These are phyloP conservation scores for Aspergillus brunneoviolaceus DNA, from an alignment of 2,329 filamentous ascomycete species.

Conservation along the genomic window DNA sequence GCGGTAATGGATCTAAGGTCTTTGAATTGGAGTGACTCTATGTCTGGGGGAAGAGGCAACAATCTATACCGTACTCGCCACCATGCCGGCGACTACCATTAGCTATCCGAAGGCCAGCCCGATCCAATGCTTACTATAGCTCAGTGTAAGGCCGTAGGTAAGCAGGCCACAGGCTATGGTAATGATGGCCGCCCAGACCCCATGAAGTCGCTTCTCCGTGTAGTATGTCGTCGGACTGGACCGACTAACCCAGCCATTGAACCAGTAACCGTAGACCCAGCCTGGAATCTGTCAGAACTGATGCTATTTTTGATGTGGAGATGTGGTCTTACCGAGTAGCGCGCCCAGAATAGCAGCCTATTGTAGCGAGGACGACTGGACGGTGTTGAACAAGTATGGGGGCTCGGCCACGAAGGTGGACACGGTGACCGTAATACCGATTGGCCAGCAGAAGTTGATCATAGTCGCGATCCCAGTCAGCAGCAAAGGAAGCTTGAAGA, in stretches of 20 bases:
- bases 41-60: not conserved
- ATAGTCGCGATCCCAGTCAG: conserved; percentile 34
- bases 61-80: conserved; percentile 36
- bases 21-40: not conserved
- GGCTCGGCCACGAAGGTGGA: conserved; percentile 33
- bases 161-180: conserved; percentile 34
- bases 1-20: conserved; percentile 33
- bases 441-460: conserved; percentile 41
- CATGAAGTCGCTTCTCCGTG: conserved; percentile 37
- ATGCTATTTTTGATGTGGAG: not conserved
- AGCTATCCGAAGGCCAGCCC: conserved; percentile 40
- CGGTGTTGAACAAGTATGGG: conserved; percentile 37
- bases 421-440: conserved; percentile 39
- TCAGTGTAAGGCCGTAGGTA: conserved; percentile 36
- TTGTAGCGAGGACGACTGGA: conserved; percentile 38
- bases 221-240: conserved; percentile 25
- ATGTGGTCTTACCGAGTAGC: conserved; percentile 24
- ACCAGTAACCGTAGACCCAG: conserved; percentile 35
- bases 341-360: conserved; percentile 39
- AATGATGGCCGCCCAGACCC: conserved; percentile 34
- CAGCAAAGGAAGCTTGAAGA: conserved; percentile 34
- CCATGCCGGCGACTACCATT: conserved; percentile 39
- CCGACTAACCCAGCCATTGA: conserved; percentile 36
- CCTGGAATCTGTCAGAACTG: conserved; percentile 17
- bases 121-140: conserved; percentile 37